Evolutionary conservation across 805 yeast genomes (phyloP).

Genomic region (Cyberlindnera saturnus): DNA sequence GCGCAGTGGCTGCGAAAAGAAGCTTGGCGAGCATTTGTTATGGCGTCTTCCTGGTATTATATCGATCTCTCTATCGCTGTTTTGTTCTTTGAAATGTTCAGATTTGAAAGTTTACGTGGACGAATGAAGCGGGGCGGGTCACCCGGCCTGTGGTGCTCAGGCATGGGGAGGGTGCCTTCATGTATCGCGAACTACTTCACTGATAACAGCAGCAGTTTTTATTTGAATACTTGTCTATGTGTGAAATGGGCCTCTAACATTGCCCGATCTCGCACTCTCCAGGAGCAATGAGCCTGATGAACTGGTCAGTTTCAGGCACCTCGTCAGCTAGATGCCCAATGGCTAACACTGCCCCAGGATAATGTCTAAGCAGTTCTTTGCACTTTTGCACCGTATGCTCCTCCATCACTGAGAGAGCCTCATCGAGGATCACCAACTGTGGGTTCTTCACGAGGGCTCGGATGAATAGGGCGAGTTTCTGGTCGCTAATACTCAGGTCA

Average conservation of each 20-base stretch:
- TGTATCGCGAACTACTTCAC: no score
- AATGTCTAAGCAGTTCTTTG: constrained; percentile 41
- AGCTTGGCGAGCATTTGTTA: constrained; percentile 1
- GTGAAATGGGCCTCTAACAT: not conserved
- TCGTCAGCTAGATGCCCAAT: constrained; percentile 81
- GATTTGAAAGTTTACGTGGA: constrained; percentile 17
- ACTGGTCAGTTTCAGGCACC: constrained; percentile 62
- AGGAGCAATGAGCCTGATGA: constrained; percentile 27
- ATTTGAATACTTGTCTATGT: not conserved
- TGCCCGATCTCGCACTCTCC: constrained; percentile 30
- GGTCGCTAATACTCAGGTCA: constrained; percentile 61
- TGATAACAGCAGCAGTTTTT: no score
- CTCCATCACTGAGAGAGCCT: constrained; percentile 89
- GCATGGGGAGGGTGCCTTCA: no score
- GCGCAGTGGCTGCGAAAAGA: constrained; percentile 10
- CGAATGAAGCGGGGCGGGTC: not conserved
- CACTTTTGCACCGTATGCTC: constrained; percentile 52
- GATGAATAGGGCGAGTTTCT: constrained; percentile 69
- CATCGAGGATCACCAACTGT: constrained; percentile 74
- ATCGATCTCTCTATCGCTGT: no score
- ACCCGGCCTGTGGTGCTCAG: no score
- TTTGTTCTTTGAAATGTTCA: constrained; percentile 2
- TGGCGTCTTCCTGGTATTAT: not conserved
- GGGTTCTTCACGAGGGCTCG: constrained; percentile 80
- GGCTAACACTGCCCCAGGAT: constrained; percentile 67